These are phyloP conservation scores for Coniophora puteana DNA, from an alignment of 1,284 basidiomycete genomes.

Conservation along the genomic window DNA sequence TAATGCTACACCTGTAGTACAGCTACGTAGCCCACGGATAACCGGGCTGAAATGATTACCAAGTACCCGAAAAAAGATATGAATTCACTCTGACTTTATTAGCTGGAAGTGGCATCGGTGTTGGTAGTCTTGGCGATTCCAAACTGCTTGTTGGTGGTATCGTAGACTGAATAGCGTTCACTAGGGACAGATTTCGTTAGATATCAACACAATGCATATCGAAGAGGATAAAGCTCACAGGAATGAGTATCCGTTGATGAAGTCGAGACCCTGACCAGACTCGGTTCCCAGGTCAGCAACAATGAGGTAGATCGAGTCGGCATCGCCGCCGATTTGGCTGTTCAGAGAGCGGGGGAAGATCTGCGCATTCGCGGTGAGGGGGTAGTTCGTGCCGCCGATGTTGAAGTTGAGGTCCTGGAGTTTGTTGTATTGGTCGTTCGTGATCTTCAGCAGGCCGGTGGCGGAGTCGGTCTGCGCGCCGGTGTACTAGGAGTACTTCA, in stretches of 20 bases:
- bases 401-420: constrained; percentile 37
- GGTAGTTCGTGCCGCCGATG: constrained; percentile 33
- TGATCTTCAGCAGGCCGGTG: constrained; percentile 38
- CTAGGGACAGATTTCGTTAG: too few relatives aligned
- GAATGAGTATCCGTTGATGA: constrained; percentile 19
- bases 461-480: constrained; percentile 41
- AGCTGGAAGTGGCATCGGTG: constrained; percentile 35
- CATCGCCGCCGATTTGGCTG: constrained; percentile 34
- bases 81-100: background rate
- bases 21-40: too few relatives aligned
- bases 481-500: constrained; percentile 42
- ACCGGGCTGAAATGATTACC: too few relatives aligned
- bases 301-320: constrained; percentile 39
- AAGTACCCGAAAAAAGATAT: too few relatives aligned
- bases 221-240: constrained; percentile 9
- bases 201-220: background rate
- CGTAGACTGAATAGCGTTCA: constrained; percentile 32
- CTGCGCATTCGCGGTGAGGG: constrained; percentile 44
- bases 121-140: constrained; percentile 29
- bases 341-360: constrained; percentile 47
- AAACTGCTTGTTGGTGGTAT: constrained; percentile 23
- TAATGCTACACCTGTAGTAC: too few relatives aligned
- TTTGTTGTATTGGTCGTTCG: constrained; percentile 29
- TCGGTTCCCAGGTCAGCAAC: constrained; percentile 32
- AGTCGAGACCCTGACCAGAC: constrained; percentile 33